Conservation (phyloP, 2,329 filamentous ascomycete genomes). For the Aspergillus latus region DNA sequence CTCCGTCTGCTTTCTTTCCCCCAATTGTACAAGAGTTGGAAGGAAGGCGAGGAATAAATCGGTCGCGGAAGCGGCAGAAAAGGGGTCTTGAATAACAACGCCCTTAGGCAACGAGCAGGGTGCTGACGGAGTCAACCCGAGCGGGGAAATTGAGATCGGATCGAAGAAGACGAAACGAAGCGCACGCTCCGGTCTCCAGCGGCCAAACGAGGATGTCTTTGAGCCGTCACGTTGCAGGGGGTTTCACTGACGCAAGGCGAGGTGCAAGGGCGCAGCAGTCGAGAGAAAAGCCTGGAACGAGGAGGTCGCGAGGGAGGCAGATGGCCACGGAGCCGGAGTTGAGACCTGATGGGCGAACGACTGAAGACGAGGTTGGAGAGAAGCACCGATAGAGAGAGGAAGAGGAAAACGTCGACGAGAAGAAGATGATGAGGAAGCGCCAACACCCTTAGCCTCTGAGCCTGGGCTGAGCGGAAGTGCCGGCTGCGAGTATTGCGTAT, state of each 20-base stretch:
- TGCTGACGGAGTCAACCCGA: conserved; percentile 18
- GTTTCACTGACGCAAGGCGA: conserved; percentile 31
- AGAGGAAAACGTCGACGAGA: conserved; percentile 17
- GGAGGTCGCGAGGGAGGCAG: conserved; percentile 21
- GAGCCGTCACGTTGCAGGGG: conserved; percentile 32
- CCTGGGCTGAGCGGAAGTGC: conserved; percentile 16
- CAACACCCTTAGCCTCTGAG: conserved; percentile 7
- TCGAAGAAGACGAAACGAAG: conserved; percentile 9
- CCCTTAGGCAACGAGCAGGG: conserved; percentile 16
- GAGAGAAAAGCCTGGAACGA: conserved; percentile 19
- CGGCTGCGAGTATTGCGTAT: not conserved
- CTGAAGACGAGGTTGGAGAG: conserved; percentile 5
- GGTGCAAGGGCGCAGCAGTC: conserved; percentile 24
- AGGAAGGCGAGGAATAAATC: conserved; percentile 5
- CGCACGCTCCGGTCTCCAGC: conserved; percentile 26
- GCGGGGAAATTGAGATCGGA: conserved; percentile 18
- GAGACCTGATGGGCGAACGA: conserved; percentile 2
- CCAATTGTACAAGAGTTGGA: not conserved
- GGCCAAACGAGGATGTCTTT: conserved; percentile 24
- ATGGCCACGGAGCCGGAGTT: conserved; percentile 28
- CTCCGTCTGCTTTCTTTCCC: not conserved
- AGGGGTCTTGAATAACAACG: conserved; percentile 22
- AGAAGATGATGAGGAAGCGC: conserved; percentile 16
- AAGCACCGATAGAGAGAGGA: conserved; percentile 18
- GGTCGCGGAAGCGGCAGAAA: conserved; percentile 18